phyloP scores from a whole-genome alignment of 2,329 filamentous ascomycete species.

The Canariomyces notabilis region DNA sequence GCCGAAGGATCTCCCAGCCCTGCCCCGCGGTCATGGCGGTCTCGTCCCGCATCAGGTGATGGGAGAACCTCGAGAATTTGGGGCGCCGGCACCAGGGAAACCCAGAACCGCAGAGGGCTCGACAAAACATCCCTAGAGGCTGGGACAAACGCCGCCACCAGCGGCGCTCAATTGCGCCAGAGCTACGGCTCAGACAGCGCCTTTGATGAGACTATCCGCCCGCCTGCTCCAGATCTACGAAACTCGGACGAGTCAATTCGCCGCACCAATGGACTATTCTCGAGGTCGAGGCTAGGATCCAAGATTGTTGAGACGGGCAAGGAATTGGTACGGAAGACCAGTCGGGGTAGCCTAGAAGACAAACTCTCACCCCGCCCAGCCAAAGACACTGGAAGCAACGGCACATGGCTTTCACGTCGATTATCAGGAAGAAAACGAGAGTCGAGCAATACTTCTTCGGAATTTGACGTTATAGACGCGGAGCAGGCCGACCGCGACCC shows the following conservation, averaged over 20 bases:
- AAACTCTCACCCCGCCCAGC: conserved; percentile 23
- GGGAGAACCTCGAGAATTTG: conserved; percentile 14
- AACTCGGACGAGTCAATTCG: conserved; percentile 23
- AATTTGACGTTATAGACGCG: conserved; percentile 23
- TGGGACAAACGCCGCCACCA: conserved; percentile 15
- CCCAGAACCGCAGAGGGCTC: conserved; percentile 1
- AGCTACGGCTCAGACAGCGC: conserved; percentile 28
- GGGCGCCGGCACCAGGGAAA: not conserved
- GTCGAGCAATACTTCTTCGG: conserved; percentile 8
- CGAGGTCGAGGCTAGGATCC: conserved; percentile 30
- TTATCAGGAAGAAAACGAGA: conserved; percentile 21
- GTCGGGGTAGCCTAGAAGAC: conserved; percentile 31
- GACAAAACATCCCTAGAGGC: conserved; percentile 3
- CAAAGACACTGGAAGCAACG: conserved; percentile 8
- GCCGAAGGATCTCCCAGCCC: conserved; percentile 47
- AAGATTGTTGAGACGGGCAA: conserved; percentile 35
- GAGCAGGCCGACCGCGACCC: conserved; percentile 12
- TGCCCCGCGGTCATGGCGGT: conserved; percentile 43
- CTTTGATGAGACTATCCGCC: conserved; percentile 29
- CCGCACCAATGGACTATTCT: conserved; percentile 32
- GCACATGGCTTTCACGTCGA: conserved; percentile 20
- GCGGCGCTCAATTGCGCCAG: conserved; percentile 16
- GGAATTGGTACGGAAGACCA: conserved; percentile 32
- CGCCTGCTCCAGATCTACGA: conserved; percentile 27
- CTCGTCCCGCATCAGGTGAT: conserved; percentile 31